A percentile compares a stretch with the other conserved stretches of the same genome.
These are phyloP conservation scores for Fusarium liriodendri DNA, from an alignment of 2,329 filamentous ascomycete species.

Conservation along the genomic window DNA sequence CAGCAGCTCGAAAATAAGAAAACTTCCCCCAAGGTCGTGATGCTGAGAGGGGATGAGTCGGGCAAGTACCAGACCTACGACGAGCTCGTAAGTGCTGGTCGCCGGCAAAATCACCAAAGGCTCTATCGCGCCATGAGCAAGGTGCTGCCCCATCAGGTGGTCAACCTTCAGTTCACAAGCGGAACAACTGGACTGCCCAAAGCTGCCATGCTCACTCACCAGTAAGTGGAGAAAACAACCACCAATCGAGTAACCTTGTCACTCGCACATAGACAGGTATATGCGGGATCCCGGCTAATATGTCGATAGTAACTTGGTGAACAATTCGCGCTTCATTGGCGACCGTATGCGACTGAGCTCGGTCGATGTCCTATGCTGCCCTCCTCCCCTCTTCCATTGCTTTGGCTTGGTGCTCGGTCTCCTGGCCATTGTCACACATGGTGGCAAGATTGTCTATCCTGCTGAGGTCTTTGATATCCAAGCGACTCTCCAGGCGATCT, in stretches of 20 bases:
- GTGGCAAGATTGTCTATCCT: slow-evolving; percentile 81
- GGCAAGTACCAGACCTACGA: slow-evolving; percentile 69
- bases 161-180: slow-evolving; percentile 80
- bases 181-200: slow-evolving; percentile 81
- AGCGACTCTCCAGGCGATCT: slow-evolving; percentile 74
- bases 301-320: slow-evolving; percentile 64
- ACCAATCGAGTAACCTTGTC: not conserved
- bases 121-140: slow-evolving; percentile 65
- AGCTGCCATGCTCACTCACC: slow-evolving; percentile 79
- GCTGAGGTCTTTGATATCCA: slow-evolving; percentile 77
- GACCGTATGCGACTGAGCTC: slow-evolving; percentile 78
- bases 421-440: slow-evolving; percentile 78
- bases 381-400: slow-evolving; percentile 87
- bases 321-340: slow-evolving; percentile 77
- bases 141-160: slow-evolving; percentile 74
- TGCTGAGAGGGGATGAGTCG: slow-evolving; percentile 65
- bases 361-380: slow-evolving; percentile 80
- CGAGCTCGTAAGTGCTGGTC: slow-evolving; percentile 65
- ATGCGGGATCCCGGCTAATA: slow-evolving; percentile 10
- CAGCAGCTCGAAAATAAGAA: slow-evolving; percentile 60
- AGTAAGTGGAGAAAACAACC: slow-evolving; percentile 56
- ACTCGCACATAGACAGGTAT: not conserved
- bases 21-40: slow-evolving; percentile 64
- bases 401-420: slow-evolving; percentile 84
- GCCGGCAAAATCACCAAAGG: slow-evolving; percentile 58